Base-by-base conservation (phyloP, 2,329 filamentous ascomycete species). In the Endoconidiophora polonica region DNA sequence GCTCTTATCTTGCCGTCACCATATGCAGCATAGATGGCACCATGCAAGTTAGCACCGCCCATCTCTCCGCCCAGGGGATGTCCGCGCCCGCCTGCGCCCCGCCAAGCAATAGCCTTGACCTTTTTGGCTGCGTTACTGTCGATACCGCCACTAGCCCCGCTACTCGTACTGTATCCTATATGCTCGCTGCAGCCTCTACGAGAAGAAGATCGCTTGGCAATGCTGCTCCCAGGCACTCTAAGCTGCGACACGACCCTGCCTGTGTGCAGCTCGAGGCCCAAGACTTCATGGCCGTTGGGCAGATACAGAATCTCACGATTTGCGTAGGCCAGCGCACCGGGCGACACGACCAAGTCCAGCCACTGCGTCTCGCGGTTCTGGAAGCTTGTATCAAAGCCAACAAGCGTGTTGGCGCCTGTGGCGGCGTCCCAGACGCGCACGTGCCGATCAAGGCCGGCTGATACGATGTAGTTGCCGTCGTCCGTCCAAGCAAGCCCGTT, bases 401-500 rank as follows among this genome's bases (percentile, higher is more conserved):
- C 84, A 4, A 95, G 75, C 0, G 85, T 93, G 62, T 96, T 95
- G 16, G 82, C 82, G 2, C 87, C 86, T 0, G 77, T 85, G 0
- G 71, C 71, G 1, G 83, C 77, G 60, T 94, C 76, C 90, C 90
- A 96, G 1, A 95, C 84, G 3, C 88, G 76, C 55, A 96, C 81
- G 6, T 82, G 77, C 45, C 84, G 73, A 61, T 96, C 91, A 52
- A 93, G 83, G 0, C 87, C 88, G 2, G 84, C 75, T 0, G 83
- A 86, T 10, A 95, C 71, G 16, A 96, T 70, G 60, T 83, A 80
- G 12, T 68, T 70, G 1, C 86, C 86, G 59, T 86, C 80, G 53
- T 86, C 79, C 1, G 83, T 88, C 86, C 87, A 96, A 1, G 79
- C 71, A 5, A 95, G 68, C 1, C 84, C 85, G 54, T 94, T 95